Evolutionary conservation across 1,284 basidiomycete species (phyloP), one percentile per base, ranked within the genome.

Genomic region (Paramarasmius palmivorus): DNA sequence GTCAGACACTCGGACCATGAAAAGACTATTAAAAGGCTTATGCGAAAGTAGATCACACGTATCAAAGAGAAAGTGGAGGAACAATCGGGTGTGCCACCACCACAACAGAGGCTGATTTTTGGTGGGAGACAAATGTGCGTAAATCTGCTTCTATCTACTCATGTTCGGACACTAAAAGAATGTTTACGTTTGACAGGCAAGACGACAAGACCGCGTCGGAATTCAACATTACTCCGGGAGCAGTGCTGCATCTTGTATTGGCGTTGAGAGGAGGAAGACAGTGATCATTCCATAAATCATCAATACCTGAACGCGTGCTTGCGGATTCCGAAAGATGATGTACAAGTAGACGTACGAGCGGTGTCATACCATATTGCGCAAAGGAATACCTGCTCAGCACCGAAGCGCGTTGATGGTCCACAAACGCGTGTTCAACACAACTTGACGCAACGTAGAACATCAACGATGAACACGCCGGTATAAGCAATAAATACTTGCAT

Each of bases 51-150:
- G 95, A 94, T 98, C 68, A 81, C 85, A 45, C 88, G 93, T 62
- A 96, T 99, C 75, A 99, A 99, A 77, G 95, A 98, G 79, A 92
- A 93, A 70, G 94, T 99, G 29, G 97, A 99, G 72, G 96, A 98
- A 76, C 97, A 99, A 74, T 96, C 95, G 38, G 97, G 96, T 65
- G 97, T 99, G 47, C 97, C 97, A 15, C 96, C 97, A 57, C 92
- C 83, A 37, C 97, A 99, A 72, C 97, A 99, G 71, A 86, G 97
- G 56, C 74, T 99, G 64, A 99, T 99, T 70, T 98, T 92, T 70
- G 76, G 85, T 64, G 97, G 97, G 42, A 88, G 96, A 70, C 96
- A 98, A 67, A 91, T 99, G 97, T 98, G 65, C 69, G 93, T 81
- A 19, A n/a, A n/a, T n/a, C 17, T 46, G 42, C 36, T 35, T 15